Evolutionary conservation across 2,329 filamentous ascomycete genomes (phyloP).

Genomic region (Cryphonectria nitschkei): DNA sequence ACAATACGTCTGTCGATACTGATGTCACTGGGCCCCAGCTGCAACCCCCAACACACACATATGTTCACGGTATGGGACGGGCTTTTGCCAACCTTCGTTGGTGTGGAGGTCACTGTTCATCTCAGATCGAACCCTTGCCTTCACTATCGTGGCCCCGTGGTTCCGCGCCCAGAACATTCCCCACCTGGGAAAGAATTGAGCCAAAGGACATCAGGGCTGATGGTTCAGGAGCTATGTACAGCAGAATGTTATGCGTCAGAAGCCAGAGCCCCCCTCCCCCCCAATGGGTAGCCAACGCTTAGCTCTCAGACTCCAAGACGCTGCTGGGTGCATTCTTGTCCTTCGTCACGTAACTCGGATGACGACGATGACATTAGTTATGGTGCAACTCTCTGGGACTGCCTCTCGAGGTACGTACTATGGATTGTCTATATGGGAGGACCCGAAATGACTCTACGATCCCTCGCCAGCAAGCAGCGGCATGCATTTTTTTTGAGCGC

Average conservation of each 20-base stretch:
- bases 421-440: neutral
- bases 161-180: neutral
- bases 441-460: neutral
- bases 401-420: neutral
- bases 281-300: neutral
- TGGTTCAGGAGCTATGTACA: neutral
- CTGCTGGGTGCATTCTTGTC: neutral
- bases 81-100: neutral
- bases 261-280: too few species aligned
- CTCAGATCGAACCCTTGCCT: neutral
- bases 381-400: neutral
- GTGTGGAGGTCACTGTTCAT: neutral
- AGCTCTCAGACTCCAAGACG: neutral
- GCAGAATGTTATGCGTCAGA: conserved; percentile 4
- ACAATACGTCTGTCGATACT: neutral
- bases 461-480: neutral
- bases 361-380: neutral
- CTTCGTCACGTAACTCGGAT: neutral
- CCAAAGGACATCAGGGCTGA: neutral
- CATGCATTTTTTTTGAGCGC: neutral
- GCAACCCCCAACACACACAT: neutral
- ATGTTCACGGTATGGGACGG: neutral
- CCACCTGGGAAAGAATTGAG: neutral
- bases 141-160: neutral
- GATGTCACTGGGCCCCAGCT: neutral